These are phyloP conservation scores for Lolium rigidum DNA, from an alignment of 176 grass and related monocot genomes.

Conservation along the genomic window DNA sequence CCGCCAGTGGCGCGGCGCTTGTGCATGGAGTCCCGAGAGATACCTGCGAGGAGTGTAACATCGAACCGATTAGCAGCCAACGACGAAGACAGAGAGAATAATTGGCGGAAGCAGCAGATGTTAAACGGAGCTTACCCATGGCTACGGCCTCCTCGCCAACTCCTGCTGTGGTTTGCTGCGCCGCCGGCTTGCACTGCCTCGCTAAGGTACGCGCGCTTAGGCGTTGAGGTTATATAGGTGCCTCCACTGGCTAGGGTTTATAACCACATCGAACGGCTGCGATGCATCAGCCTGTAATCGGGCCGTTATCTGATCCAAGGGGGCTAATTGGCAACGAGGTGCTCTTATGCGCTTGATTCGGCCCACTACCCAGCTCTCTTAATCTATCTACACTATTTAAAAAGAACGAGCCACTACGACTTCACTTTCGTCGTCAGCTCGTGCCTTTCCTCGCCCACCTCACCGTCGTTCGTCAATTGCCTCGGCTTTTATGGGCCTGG, in stretches of 20 bases:
- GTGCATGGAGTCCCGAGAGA: slow-evolving; percentile 91
- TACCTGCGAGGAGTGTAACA: background rate
- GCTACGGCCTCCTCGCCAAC: background rate
- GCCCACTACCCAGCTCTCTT: background rate
- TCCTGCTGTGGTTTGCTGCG: background rate
- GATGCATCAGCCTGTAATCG: background rate
- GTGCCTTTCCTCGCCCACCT: too few relatives aligned
- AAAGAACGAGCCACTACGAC: too few relatives aligned
- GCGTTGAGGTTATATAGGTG: background rate
- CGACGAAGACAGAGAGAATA: background rate
- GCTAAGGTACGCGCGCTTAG: background rate
- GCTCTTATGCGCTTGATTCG: background rate
- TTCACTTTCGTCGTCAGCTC: too few relatives aligned
- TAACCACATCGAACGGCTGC: slow-evolving; percentile 5
- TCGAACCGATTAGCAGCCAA: background rate
- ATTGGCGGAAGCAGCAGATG: background rate
- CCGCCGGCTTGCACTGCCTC: slow-evolving; percentile 7
- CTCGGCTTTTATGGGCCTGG: too few relatives aligned
- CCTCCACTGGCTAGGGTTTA: slow-evolving; percentile 32
- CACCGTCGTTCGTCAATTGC: too few relatives aligned
- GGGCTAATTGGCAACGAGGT: too few relatives aligned
- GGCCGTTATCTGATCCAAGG: background rate
- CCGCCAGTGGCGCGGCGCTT: slow-evolving; percentile 88
- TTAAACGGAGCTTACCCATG: slow-evolving; percentile 43
- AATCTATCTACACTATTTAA: too few relatives aligned